Evolutionary conservation across 1,284 basidiomycete genomes (phyloP).

Genomic region (Pascua sp.): DNA sequence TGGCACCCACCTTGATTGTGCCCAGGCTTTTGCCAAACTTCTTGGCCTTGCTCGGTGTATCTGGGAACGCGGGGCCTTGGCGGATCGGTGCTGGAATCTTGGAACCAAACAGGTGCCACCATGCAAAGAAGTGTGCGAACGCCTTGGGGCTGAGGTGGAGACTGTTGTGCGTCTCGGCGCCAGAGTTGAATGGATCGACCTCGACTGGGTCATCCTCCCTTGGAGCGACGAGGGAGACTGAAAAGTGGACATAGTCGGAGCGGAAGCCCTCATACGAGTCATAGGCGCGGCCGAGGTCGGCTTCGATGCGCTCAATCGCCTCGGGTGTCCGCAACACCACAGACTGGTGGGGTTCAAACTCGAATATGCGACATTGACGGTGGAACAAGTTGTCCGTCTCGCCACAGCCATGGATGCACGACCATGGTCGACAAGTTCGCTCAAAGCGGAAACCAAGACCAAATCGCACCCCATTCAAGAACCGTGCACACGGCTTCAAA

Average conservation of each 20-base stretch:
- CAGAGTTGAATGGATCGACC: constrained; percentile 11
- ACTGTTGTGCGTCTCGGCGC: constrained; percentile 58
- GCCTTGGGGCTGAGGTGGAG: constrained; percentile 83
- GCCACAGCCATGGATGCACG: constrained; percentile 62
- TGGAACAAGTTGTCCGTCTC: constrained; percentile 61
- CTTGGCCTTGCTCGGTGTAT: constrained; percentile 61
- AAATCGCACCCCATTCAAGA: constrained; percentile 84
- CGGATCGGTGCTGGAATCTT: constrained; percentile 79
- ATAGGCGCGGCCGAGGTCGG: constrained; percentile 46
- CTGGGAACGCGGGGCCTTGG: constrained; percentile 76
- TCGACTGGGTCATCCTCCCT: constrained; percentile 22
- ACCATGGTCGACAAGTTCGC: constrained; percentile 69
- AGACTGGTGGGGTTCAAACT: constrained; percentile 77
- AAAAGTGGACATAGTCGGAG: constrained; percentile 91
- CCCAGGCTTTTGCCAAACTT: constrained; percentile 87
- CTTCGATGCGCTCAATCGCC: constrained; percentile 46
- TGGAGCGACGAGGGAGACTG: constrained; percentile 76
- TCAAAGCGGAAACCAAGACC: constrained; percentile 84
- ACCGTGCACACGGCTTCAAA: constrained; percentile 68
- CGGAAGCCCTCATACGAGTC: constrained; percentile 89
- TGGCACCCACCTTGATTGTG: constrained; percentile 64
- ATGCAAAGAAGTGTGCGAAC: constrained; percentile 87
- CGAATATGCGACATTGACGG: constrained; percentile 74
- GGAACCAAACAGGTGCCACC: constrained; percentile 83
- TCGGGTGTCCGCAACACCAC: constrained; percentile 62